A percentile compares a stretch with the other conserved stretches of the same genome.
Evolutionary conservation across 345 rosid genomes (phyloP).

Genomic region (Barbarea vulgaris): DNA sequence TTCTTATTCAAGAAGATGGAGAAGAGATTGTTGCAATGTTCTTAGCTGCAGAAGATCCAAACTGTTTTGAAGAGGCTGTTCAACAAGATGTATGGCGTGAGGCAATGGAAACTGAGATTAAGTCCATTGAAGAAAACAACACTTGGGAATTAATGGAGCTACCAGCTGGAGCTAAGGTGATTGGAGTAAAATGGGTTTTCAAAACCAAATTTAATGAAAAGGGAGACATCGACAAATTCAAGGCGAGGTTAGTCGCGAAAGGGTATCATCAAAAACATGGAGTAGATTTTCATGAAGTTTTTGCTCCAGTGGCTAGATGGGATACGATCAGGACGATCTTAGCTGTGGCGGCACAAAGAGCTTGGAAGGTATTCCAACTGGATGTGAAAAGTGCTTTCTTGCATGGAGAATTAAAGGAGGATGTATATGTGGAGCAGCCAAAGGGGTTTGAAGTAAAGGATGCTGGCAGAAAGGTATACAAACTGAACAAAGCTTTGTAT

Average conservation of each 20-base stretch:
- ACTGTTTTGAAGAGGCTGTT: neutral
- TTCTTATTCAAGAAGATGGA: too few relatives aligned
- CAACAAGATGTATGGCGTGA: neutral
- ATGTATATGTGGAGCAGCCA: neutral
- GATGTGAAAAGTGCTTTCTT: neutral
- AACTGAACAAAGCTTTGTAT: too few relatives aligned
- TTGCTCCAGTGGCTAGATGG: neutral
- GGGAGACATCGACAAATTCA: neutral
- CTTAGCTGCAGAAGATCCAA: rapidly evolving
- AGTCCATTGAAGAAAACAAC: neutral
- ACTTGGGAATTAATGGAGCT: neutral
- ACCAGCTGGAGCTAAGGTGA: neutral
- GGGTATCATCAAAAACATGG: neutral
- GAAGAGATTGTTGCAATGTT: neutral
- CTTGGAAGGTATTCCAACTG: neutral
- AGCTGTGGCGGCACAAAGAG: rapidly evolving
- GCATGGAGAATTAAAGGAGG: neutral
- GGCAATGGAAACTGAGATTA: neutral
- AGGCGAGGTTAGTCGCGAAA: neutral
- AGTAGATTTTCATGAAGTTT: neutral
- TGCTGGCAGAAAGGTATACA: neutral
- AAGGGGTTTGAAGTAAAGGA: neutral
- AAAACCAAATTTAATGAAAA: neutral
- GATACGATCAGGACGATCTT: neutral
- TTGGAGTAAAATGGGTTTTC: neutral